phyloP scores from a whole-genome alignment of 441 rosid genomes.

The Adansonia rubrostipa region DNA sequence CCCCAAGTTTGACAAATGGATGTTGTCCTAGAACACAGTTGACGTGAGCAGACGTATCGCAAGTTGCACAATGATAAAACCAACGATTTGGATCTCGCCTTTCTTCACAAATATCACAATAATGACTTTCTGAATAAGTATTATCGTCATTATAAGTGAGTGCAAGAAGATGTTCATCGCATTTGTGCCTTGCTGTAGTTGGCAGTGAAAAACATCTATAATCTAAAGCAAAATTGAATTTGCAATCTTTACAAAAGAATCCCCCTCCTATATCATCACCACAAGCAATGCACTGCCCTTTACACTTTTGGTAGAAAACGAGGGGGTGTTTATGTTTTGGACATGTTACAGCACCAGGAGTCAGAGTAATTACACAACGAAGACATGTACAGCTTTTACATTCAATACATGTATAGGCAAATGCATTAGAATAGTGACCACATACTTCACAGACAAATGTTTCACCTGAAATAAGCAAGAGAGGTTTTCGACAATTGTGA shows the following conservation, averaged over 20 bases:
- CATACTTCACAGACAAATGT: fast-evolving
- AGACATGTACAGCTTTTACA: not conserved
- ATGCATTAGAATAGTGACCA: not conserved
- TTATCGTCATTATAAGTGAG: not conserved
- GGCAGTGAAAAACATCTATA: not conserved
- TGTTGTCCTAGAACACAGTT: not conserved
- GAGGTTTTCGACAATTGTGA: not conserved
- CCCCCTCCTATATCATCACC: not conserved
- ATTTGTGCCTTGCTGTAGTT: not conserved
- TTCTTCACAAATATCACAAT: conserved; percentile 1
- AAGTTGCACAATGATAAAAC: not conserved
- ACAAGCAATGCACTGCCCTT: not conserved
- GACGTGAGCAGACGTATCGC: not conserved
- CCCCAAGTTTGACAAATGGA: not conserved
- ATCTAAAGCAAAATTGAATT: not conserved
- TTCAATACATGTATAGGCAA: not conserved
- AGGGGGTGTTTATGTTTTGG: not conserved
- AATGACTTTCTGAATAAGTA: not conserved
- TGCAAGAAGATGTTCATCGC: not conserved
- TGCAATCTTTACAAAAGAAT: not conserved
- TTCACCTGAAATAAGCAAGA: not conserved
- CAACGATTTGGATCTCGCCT: not conserved
- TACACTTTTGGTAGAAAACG: not conserved
- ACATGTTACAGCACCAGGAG: not conserved
- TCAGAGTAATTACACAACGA: not conserved